Evolutionary conservation across 306 rosid species (phyloP).

Genomic region (Ormosia emarginata): DNA sequence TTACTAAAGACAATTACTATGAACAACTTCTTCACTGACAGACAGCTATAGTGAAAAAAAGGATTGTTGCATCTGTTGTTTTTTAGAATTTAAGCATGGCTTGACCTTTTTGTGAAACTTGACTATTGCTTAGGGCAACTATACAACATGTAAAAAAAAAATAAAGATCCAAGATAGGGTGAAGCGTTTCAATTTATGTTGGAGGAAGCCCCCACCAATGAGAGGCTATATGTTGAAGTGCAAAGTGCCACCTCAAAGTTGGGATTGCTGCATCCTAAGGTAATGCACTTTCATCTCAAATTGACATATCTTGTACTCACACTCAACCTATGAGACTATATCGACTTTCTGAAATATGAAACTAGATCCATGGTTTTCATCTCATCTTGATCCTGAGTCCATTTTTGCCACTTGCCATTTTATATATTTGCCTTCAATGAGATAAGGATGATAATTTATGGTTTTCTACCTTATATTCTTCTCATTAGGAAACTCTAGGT

Average conservation of each 20-base stretch:
- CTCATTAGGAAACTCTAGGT: conserved; percentile 70
- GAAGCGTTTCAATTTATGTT: conserved; percentile 66
- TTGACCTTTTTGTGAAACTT: neutral
- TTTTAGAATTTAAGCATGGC: neutral
- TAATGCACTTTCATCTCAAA: conserved; percentile 24
- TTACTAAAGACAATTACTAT: neutral
- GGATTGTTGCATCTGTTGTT: neutral
- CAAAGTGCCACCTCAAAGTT: conserved; percentile 66
- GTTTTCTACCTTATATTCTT: neutral
- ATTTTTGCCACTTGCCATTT: neutral
- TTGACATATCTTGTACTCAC: neutral
- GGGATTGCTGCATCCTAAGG: conserved; percentile 91
- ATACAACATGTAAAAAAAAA: conserved; percentile 68
- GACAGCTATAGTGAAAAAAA: neutral
- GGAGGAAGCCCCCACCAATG: conserved; percentile 71
- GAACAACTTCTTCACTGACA: neutral
- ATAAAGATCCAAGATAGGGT: conserved; percentile 89
- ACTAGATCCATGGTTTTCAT: neutral
- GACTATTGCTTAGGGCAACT: neutral
- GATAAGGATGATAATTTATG: neutral
- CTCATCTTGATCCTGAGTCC: neutral
- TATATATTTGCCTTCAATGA: neutral
- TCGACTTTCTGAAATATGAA: neutral
- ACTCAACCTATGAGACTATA: neutral
- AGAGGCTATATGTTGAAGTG: conserved; percentile 72